Base-by-base conservation (phyloP, 177 flowering plant genomes). In the Vitis hybrid region DNA sequence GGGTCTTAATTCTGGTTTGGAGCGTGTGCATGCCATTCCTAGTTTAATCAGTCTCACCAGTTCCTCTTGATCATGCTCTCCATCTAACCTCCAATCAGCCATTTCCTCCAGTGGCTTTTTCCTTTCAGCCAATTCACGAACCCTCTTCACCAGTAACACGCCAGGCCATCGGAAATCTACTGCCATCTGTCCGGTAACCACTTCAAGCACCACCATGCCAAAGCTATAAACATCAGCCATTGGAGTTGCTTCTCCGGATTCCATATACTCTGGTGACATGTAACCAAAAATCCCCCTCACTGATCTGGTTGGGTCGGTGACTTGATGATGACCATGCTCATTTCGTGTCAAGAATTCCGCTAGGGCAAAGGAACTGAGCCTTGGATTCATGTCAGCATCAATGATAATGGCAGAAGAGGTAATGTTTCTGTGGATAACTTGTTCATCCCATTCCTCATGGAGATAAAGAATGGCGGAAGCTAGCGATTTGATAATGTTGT, bases 371-470 rank as follows among this genome's bases (percentile, higher is more conserved):
- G 81, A 65, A 26, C 97, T 76, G 49, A 95, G 99, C 71, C 97
- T 81, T 0, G 99, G 98, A 74, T 86, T 92, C 92, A 86, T 84
- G 72, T 93, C 98, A 0, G 75, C 77, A 65, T 95, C 98, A 5
- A 95, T 87, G 63, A 81, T 66, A 14, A 92, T 66, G 5, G 95
- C 86, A 0, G 94, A 83, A 10, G 97, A 90, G 62, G 98, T 93
- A 51, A 95, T 90, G 72, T 85, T 89, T 62, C 87, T 85, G 77
- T 95, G 99, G 50, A 95, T 89, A 16, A 95, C 97, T 70, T 91
- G 91, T 67, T 93, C 97, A 15, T 95, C 97, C 99, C 99, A 95
- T 68, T 90, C 97, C 70, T 95, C 99, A 31, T 95, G 99, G 39
- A 95, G 97, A 67, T 95, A 95, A 45, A 80, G 85, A 67, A 92